Evolutionary conservation across 2,329 filamentous ascomycete species (phyloP), one percentile per base, ranked within the genome.

Genomic region (Ophiostoma triangulosporum): DNA sequence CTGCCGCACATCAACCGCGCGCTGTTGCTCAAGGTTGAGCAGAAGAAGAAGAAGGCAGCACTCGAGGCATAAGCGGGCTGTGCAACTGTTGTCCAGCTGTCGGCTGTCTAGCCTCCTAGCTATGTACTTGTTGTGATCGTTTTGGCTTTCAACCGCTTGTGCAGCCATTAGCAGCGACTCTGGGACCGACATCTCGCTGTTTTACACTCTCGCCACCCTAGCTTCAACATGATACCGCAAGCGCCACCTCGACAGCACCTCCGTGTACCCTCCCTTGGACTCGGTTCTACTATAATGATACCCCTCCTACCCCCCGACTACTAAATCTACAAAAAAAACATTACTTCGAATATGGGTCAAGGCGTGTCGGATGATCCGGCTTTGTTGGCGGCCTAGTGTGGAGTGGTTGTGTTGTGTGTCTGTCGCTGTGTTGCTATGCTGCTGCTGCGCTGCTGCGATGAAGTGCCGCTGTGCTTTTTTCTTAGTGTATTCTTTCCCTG

Each of bases 1-100:
- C 76, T 98, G 65, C 93, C 93, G 60, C 91, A 96, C 73, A 98
- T 98, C 82, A 97, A 98, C 78, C 87, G 93, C 64, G 93, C 93
- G 14, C 76, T 98, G 62, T 77, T 98, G 63, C 66, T 68, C 58
- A 68, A 69, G 64, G 67, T 68, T 15, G 67, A 69, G 56, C 67
- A 69, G 61, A 69, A 68, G 64, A 68, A 69, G 65, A 68, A 68
- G 62, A 67, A 68, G 60, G 58, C 59, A 54, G 63, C 62, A 22
- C 59, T 64, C 45, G 66, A 68, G 62, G 64, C 63, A 48, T 68
- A 64, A 59, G 33, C 40, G 17, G 14, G 17, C 7, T 20, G n/a
- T 15, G n/a, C n/a, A n/a, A n/a, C n/a, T n/a, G n/a, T n/a, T n/a
- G n/a, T n/a, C n/a, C n/a, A n/a, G n/a, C n/a, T n/a, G n/a, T n/a